Base-by-base conservation (phyloP, 1,284 basidiomycete genomes). In the Microbotryum intermedium region DNA sequence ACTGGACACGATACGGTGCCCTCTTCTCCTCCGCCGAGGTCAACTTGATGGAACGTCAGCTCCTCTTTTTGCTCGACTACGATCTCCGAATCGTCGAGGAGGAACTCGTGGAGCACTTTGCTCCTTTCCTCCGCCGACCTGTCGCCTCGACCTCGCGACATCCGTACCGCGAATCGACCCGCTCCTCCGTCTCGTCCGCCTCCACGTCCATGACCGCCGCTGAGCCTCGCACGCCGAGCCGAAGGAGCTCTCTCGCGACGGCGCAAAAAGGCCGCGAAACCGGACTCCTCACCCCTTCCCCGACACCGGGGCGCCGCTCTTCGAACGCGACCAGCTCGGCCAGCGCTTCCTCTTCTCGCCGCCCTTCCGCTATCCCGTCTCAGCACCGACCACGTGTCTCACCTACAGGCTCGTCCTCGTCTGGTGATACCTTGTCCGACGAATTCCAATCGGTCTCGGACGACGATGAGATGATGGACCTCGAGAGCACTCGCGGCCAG, bases 1-100 rank as follows among this genome's bases (percentile, higher is more conserved):
- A 97, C 79, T 97, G 92, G 92, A 81, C 83, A 56, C 75, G 77
- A 57, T 90, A 93, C 75, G 88, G 85, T 23, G 78, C 80, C 53
- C 77, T 80, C 63, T 83, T 93, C 74, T 83, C 77, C 11, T 77
- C 78, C 59, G 76, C 79, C 57, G 80, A 82, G 73, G 78, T 97
- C 76, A 97, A 94, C 77, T 80, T 93, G 68, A 97, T 97, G 93
- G 93, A 97, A 79, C 88, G 86, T 77, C 90, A 97, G 76, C 81
- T 95, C 30, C 81, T 95, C 56, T 86, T 81, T 75, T 79, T 94
- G 61, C 82, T 95, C 63, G 87, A 91, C 76, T 94, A 87, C 72
- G 86, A 93, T 73, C 82, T 95, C 56, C 83, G 85, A 45, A 90
- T 93, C 76, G 80, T 82, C 68, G 91, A 93, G 76, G 74, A 77